Evolutionary conservation across 768 basidiomycete species (phyloP).

Genomic region (Trametes coccinea): DNA sequence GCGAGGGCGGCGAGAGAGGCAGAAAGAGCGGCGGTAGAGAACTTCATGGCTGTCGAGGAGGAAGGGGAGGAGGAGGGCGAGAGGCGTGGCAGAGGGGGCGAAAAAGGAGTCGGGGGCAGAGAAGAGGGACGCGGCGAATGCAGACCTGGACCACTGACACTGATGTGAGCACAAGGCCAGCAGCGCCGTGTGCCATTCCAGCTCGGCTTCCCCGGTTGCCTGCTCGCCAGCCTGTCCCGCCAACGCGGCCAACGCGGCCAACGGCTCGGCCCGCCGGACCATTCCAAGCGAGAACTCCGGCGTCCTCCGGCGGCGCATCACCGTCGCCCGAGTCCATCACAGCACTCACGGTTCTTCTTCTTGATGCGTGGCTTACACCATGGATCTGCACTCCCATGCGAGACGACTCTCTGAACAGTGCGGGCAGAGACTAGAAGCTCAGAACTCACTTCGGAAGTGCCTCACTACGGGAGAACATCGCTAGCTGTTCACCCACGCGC

Average conservation of each 20-base stretch:
- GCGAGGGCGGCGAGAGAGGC: constrained; percentile 41
- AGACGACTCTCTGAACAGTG: too few relatives aligned
- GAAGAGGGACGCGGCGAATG: neutral
- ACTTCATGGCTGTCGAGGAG: constrained; percentile 33
- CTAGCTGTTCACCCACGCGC: too few relatives aligned
- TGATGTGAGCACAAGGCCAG: constrained; percentile 1
- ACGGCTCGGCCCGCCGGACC: neutral
- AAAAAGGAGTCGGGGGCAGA: constrained; percentile 4
- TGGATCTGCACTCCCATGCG: too few relatives aligned
- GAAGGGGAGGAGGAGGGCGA: neutral
- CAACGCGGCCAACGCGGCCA: neutral
- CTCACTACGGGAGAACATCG: too few relatives aligned
- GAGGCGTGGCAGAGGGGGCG: constrained; percentile 17
- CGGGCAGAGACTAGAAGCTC: too few relatives aligned
- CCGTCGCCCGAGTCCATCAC: neutral
- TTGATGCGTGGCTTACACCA: neutral
- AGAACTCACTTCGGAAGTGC: too few relatives aligned
- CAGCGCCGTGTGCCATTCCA: neutral
- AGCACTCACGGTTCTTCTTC: neutral
- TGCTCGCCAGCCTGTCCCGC: neutral
- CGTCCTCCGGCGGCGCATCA: neutral
- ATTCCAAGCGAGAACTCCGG: neutral
- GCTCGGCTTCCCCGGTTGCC: neutral
- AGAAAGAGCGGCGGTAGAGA: constrained; percentile 34
- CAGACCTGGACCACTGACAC: too few relatives aligned